Conservation (phyloP, 805 yeast species). For the Yarrowia alimentaria region DNA sequence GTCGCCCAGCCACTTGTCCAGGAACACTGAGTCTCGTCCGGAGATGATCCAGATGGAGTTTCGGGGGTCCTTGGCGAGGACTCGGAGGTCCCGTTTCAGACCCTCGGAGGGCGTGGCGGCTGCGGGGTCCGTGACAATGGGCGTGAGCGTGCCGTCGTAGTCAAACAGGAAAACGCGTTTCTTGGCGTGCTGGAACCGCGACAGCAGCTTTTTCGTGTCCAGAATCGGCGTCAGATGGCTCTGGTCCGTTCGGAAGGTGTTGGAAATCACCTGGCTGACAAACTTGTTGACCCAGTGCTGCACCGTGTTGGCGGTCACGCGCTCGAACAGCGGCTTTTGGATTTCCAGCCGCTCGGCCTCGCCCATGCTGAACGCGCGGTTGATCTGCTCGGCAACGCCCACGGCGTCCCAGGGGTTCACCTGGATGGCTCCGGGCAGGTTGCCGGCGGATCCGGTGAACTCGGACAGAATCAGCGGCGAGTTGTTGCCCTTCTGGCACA, state of each 20-base stretch:
- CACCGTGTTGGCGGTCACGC: conserved; percentile 68
- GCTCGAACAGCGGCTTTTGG: conserved; percentile 50
- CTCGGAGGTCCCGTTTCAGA: conserved; percentile 56
- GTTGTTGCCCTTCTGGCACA: conserved; percentile 62
- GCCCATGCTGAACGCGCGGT: conserved; percentile 62
- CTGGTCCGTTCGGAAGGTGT: conserved; percentile 42
- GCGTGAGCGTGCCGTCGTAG: conserved; percentile 96
- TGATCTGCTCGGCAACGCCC: conserved; percentile 82
- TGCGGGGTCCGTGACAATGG: conserved; percentile 95
- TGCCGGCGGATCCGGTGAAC: conserved; percentile 81
- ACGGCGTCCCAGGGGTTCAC: conserved; percentile 98
- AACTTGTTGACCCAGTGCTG: conserved; percentile 77
- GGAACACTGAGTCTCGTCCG: conserved; percentile 89
- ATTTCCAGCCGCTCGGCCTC: conserved; percentile 44
- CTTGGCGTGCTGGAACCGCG: conserved; percentile 57
- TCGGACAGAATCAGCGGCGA: conserved; percentile 86
- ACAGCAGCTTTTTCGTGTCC: conserved; percentile 63
- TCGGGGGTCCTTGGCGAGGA: conserved; percentile 67
- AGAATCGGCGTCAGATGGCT: conserved; percentile 75
- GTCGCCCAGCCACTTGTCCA: conserved; percentile 83
- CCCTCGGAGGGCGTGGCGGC: conserved; percentile 92
- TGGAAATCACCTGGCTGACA: conserved; percentile 45
- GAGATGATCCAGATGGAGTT: conserved; percentile 94
- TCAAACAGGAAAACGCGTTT: conserved; percentile 85
- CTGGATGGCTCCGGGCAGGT: conserved; percentile 50